Evolutionary conservation across 192 early-diverging fungal species (phyloP), one percentile per base, ranked within the genome.

Genomic region (Borealophlyctis nickersoniae): DNA sequence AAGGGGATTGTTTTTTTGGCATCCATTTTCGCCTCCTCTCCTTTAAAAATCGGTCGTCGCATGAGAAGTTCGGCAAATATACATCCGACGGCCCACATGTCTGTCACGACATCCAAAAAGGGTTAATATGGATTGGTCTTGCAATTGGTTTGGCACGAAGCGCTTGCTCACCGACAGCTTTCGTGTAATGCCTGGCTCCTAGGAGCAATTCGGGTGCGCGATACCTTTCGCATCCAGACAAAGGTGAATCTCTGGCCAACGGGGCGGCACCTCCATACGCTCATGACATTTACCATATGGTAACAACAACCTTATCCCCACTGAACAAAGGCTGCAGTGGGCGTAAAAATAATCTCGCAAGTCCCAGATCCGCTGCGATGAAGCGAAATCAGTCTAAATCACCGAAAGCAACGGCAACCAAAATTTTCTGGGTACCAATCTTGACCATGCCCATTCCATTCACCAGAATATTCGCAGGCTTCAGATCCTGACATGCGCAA

Each of bases 41-140:
- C 95, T 65, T 94, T 95, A 77, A 96, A 98, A 62, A 98, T 79
- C 2, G 97, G 97, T 16, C 86, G 85, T 22, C 97, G 84, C 62
- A 97, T 70, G 82, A 96, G 84, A 14, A 99, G 86, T 63, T 99
- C 97, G 3, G 95, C 97, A 89, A 99, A 99, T 34, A 99, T 95
- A 65, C 97, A 98, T 27, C 95, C 97, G 27, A 92, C 87, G 0
- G 95, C 84, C 97, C 97, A 99, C 22, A 99, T 95, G 66, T 99
- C 97, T 14, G 96, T 87, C n/a, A n/a, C n/a, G n/a, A n/a, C n/a
- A n/a, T n/a, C n/a, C n/a, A n/a, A n/a, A n/a, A n/a, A n/a, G 0
- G 86, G 86, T 5, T 85, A 88, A 0, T 89, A 86, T 16, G 94
- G 94, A 73, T 65, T 61, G 57, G 16, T 63, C 16, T 52, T 56